Base-by-base conservation (phyloP, 495 filamentous ascomycete genomes). In the Pyrenula massariospora region DNA sequence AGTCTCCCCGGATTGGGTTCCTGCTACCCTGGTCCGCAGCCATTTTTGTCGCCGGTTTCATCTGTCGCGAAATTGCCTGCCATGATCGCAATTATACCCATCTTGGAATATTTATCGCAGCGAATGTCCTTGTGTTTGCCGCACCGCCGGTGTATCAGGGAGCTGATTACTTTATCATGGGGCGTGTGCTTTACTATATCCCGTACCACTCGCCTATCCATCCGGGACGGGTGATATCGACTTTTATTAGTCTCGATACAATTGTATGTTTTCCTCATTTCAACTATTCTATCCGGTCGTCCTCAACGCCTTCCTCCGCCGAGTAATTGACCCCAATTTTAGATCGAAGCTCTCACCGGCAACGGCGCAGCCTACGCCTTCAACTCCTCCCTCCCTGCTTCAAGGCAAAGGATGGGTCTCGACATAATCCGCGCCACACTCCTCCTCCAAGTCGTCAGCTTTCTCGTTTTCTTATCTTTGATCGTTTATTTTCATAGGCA, bases 131-230 rank as follows among this genome's bases (percentile, higher is more conserved):
- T n/a, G 70, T 84, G 24, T 80, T 84, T 56, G 74, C 74, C 21
- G 81, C 78, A 1, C 85, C 85, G 84, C 87, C 87, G 3, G 69
- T 91, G 50, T 87, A 86, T 58, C 84, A 88, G 60, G 79, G 83
- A 0, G 77, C 81, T 24, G 88, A 93, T 65, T 93, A 89, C 68
- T 77, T 88, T 60, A 79, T 84, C 54, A 80, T 92, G 21, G 88
- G 85, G 22, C 84, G 87, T 5, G 80, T 87, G 52, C 75, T 93
- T 2, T 88, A 86, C 70, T 90, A 89, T 69, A 81, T 87, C 25
- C 88, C 88, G 0, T 85, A 90, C 59, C 78, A 84, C 58, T 83
- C 86, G 0, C 86, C 87, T 0, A 83, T 91, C 55, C 85, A 91
- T 65, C 88, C 87, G 0, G 86, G 85, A 2, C 81, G 86, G 1